Conservation (phyloP, 1,284 basidiomycete genomes). For the Cryptococcus sp. region DNA sequence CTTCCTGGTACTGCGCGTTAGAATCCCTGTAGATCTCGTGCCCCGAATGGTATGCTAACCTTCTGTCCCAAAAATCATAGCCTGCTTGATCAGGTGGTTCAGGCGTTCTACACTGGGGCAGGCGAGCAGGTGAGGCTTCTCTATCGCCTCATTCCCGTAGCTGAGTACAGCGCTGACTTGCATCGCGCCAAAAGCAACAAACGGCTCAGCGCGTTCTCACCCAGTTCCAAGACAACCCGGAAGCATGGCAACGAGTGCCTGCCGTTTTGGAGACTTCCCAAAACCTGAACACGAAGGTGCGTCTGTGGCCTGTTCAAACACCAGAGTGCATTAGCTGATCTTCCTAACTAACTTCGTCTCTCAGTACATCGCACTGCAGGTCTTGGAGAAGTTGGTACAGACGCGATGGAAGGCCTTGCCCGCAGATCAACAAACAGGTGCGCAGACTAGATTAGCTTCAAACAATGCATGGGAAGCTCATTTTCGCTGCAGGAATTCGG, state of each 20-base stretch:
- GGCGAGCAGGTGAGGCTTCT: slow-evolving; percentile 67
- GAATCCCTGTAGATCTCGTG: neutral
- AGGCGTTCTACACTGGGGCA: slow-evolving; percentile 75
- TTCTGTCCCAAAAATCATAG: slow-evolving; percentile 25
- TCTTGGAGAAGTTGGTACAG: slow-evolving; percentile 89
- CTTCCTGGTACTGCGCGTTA: neutral
- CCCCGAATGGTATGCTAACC: neutral
- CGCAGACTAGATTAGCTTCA: slow-evolving; percentile 21
- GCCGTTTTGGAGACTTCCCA: slow-evolving; percentile 84
- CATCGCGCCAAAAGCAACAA: slow-evolving; percentile 68
- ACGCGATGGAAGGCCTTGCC: slow-evolving; percentile 97
- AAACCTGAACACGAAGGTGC: slow-evolving; percentile 88
- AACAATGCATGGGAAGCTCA: neutral
- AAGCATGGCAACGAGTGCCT: slow-evolving; percentile 96
- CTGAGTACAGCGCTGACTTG: neutral
- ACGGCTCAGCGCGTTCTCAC: slow-evolving; percentile 85
- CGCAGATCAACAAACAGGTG: slow-evolving; percentile 86
- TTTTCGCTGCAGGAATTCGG: slow-evolving; percentile 70
- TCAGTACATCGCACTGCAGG: slow-evolving; percentile 91
- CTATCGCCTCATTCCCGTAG: neutral
- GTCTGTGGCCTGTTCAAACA: slow-evolving; percentile 18
- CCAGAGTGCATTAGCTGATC: neutral
- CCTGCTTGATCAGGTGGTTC: slow-evolving; percentile 81
- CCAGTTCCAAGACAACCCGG: slow-evolving; percentile 96
- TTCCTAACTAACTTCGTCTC: slow-evolving; percentile 1